These are phyloP conservation scores for Backusella circina DNA, from an alignment of 192 early-diverging fungal genomes.

Conservation along the genomic window DNA sequence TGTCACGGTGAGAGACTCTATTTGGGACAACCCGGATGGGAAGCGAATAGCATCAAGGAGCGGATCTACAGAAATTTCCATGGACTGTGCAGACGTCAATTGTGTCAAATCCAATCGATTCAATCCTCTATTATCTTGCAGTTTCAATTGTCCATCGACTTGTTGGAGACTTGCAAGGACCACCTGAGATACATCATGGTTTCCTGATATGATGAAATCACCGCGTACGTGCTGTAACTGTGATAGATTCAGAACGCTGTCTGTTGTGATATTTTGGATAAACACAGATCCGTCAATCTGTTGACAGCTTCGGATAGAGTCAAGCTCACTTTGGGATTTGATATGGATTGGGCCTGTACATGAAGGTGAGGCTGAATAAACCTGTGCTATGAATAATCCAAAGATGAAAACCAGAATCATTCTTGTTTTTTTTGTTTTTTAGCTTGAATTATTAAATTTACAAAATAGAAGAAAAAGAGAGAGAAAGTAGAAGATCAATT, in stretches of 20 bases:
- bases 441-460: neutral
- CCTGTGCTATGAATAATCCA: neutral
- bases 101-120: constrained; percentile 14
- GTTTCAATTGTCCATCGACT: constrained; percentile 8
- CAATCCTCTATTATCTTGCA: constrained; percentile 14
- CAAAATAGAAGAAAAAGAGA: too few species aligned
- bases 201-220: constrained; percentile 11
- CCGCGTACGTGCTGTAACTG: constrained; percentile 14
- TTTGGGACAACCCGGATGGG: constrained; percentile 26
- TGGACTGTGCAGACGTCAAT: constrained; percentile 8
- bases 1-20: constrained; percentile 20
- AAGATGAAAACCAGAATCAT: neutral
- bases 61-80: constrained; percentile 18
- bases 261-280: neutral
- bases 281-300: constrained; percentile 3
- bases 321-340: neutral
- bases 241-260: neutral
- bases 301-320: neutral
- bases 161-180: constrained; percentile 12
- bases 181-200: constrained; percentile 10
- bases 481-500: neutral
- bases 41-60: constrained; percentile 16
- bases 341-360: constrained; percentile 1
- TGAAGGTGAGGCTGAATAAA: neutral
- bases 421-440: neutral